phyloP scores from a whole-genome alignment of 345 rosid genomes.

The Aurinia saxatilis region DNA sequence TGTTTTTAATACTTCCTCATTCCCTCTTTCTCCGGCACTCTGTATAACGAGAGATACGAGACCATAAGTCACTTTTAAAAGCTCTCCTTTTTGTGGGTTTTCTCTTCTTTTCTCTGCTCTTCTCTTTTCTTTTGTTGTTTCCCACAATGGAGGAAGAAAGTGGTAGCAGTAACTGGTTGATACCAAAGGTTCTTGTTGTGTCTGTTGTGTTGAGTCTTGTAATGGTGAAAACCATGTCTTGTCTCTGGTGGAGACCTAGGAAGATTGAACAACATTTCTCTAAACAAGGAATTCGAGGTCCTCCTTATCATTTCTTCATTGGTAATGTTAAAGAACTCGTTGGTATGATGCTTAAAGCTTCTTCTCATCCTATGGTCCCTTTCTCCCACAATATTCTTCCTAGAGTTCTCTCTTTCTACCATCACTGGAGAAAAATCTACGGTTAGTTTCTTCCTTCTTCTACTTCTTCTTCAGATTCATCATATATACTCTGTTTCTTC shows the following conservation, averaged over 20 bases:
- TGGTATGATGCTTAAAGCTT: constrained; percentile 84
- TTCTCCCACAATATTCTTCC: constrained; percentile 98
- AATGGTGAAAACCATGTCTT: constrained; percentile 40
- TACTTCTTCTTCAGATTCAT: constrained; percentile 1
- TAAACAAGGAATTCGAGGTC: constrained; percentile 92
- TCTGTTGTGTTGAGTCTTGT: constrained; percentile 29
- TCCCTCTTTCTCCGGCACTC: constrained; percentile 37
- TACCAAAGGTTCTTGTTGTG: constrained; percentile 35
- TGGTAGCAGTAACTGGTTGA: constrained; percentile 23
- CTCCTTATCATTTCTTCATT: constrained; percentile 90
- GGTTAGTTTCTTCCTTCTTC: constrained; percentile 34
- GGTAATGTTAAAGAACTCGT: constrained; percentile 93
- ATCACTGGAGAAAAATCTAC: constrained; percentile 93
- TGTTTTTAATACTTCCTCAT: constrained; percentile 31
- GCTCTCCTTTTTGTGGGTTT: constrained; percentile 20
- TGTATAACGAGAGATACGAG: constrained; percentile 25
- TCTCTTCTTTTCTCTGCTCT: no score
- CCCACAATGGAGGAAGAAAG: constrained; percentile 31
- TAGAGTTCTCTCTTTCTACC: constrained; percentile 86
- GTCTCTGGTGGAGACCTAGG: constrained; percentile 94
- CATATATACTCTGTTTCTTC: constrained; percentile 12
- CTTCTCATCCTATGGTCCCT: constrained; percentile 83
- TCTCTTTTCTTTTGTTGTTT: not conserved
- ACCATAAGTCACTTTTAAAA: not conserved
- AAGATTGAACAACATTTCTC: constrained; percentile 89